Percentiles rank a stretch among this genome's conserved stretches.
phyloP scores from a whole-genome alignment of 495 filamentous ascomycete species.

The Hypoxylon rickii region DNA sequence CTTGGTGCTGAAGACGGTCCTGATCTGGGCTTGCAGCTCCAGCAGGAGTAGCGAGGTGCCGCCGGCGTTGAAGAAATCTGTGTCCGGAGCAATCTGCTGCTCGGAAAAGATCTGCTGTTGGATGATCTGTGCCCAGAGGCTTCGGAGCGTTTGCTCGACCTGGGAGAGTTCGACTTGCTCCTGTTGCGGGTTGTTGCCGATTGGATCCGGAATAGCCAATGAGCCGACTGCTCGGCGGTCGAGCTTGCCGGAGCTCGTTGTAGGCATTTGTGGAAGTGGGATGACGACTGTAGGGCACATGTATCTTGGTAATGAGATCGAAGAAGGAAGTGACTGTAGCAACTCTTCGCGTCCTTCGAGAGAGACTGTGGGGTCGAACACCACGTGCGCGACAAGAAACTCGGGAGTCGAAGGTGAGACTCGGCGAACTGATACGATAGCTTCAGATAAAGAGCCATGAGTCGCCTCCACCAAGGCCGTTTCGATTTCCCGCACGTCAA shows the following conservation, averaged over 20 bases:
- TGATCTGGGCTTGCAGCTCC: constrained; percentile 29
- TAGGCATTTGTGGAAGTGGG: constrained; percentile 45
- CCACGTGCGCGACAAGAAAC: constrained; percentile 46
- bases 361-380: neutral
- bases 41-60: constrained; percentile 45
- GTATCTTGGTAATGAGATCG: constrained; percentile 49
- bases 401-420: constrained; percentile 4
- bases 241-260: constrained; percentile 48
- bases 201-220: constrained; percentile 38
- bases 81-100: constrained; percentile 5
- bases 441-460: constrained; percentile 36
- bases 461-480: constrained; percentile 34
- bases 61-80: constrained; percentile 48
- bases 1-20: constrained; percentile 5
- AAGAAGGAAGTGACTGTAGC: constrained; percentile 4
- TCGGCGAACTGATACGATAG: constrained; percentile 38
- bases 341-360: neutral
- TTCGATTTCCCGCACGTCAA: constrained; percentile 59
- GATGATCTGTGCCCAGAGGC: constrained; percentile 15
- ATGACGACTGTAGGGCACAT: constrained; percentile 51
- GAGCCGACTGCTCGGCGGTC: constrained; percentile 38
- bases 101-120: neutral
- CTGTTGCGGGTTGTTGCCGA: neutral
- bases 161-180: constrained; percentile 2
- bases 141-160: neutral